Conservation (phyloP, 139 green algal species). For the Prasinococcaceae sp. region DNA sequence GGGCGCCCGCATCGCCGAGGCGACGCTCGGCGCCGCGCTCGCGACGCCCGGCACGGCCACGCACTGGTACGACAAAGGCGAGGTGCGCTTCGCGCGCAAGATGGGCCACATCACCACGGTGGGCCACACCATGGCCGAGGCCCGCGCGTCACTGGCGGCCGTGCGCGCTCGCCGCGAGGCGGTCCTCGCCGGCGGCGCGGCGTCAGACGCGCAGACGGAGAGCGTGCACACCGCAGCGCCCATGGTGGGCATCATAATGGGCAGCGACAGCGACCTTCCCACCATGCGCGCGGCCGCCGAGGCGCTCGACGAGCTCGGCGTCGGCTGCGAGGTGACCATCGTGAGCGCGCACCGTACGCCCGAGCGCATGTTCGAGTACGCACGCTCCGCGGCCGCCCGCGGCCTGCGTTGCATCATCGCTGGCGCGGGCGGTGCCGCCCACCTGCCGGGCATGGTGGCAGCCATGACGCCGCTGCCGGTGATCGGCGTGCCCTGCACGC, state of each 20-base stretch:
- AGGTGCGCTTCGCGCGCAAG: constrained; percentile 45
- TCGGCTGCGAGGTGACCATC: constrained; percentile 53
- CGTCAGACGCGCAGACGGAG: neutral
- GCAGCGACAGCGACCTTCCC: constrained; percentile 80
- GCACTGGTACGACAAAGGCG: constrained; percentile 90
- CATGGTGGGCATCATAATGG: constrained; percentile 94
- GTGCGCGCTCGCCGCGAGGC: constrained; percentile 17
- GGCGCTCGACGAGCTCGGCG: constrained; percentile 29
- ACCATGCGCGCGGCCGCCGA: constrained; percentile 77
- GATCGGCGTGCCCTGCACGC: constrained; percentile 88
- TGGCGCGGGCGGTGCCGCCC: constrained; percentile 81
- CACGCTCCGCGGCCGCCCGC: constrained; percentile 41
- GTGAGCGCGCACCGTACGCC: constrained; percentile 91
- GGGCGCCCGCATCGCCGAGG: constrained; percentile 45
- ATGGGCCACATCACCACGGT: constrained; percentile 83
- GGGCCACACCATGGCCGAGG: constrained; percentile 14
- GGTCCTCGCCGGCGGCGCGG: neutral
- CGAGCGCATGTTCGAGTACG: constrained; percentile 85
- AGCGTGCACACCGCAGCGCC: neutral
- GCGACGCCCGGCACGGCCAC: constrained; percentile 21
- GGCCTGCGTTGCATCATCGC: constrained; percentile 73
- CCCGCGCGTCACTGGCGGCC: constrained; percentile 27
- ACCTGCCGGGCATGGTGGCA: constrained; percentile 94
- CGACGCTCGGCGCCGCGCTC: constrained; percentile 38
- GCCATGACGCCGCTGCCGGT: constrained; percentile 89